These are phyloP conservation scores for Protea cynaroides DNA, from an alignment of 164 flowering plant species.

Conservation along the genomic window DNA sequence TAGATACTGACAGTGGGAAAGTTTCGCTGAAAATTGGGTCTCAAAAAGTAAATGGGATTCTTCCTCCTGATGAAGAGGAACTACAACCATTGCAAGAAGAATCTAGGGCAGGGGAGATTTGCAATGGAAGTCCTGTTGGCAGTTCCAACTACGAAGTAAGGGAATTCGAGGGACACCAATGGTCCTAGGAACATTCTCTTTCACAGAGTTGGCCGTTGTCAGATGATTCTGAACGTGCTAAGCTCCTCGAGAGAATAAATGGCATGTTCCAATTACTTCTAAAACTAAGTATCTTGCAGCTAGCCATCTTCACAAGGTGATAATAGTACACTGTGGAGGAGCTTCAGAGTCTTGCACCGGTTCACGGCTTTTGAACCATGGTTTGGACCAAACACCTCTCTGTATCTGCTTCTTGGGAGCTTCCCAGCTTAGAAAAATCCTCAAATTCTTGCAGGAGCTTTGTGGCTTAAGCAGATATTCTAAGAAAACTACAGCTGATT, in stretches of 20 bases:
- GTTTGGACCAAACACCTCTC: too few relatives aligned
- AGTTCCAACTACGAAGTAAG: constrained; percentile 27
- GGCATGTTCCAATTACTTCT: constrained; percentile 59
- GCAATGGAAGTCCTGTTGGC: too few relatives aligned
- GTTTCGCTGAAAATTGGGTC: too few relatives aligned
- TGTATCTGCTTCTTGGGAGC: too few relatives aligned
- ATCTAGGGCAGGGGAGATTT: too few relatives aligned
- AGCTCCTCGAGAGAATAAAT: constrained; percentile 71
- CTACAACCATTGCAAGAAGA: too few relatives aligned
- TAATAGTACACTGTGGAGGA: constrained; percentile 71
- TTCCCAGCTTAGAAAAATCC: too few relatives aligned
- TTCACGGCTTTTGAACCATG: constrained; percentile 50
- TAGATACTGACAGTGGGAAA: too few relatives aligned
- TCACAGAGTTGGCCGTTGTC: constrained; percentile 64
- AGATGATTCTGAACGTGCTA: constrained; percentile 68
- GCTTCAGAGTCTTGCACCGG: constrained; percentile 56
- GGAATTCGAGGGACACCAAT: constrained; percentile 36
- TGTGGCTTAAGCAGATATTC: constrained; percentile 59
- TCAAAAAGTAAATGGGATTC: too few relatives aligned
- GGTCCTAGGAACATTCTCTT: constrained; percentile 21
- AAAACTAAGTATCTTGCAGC: constrained; percentile 62
- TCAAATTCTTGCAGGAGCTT: too few relatives aligned
- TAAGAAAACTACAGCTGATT: constrained; percentile 58
- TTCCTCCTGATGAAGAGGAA: too few relatives aligned
- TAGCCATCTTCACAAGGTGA: constrained; percentile 71